These are phyloP conservation scores for Zasmidium angulare DNA, from an alignment of 2,329 filamentous ascomycete genomes.

Conservation along the genomic window DNA sequence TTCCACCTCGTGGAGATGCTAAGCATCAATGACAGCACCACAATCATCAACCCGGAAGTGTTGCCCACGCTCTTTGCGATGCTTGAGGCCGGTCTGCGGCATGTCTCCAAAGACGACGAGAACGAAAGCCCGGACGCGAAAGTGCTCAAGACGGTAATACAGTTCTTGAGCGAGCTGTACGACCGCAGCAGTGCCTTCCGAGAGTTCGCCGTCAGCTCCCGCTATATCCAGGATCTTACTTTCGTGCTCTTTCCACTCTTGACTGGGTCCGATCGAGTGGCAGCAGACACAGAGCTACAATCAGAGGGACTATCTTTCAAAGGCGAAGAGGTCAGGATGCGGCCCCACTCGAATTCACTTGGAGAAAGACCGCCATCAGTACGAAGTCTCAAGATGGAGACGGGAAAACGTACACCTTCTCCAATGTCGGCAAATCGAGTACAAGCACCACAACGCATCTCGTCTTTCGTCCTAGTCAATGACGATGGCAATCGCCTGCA, in stretches of 20 bases:
- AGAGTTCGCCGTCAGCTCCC: constrained; percentile 76
- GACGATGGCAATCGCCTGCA: constrained; percentile 61
- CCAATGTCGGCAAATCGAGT: constrained; percentile 44
- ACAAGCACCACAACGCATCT: constrained; percentile 71
- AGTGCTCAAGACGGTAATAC: constrained; percentile 72
- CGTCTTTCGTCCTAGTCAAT: constrained; percentile 87
- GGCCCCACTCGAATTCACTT: constrained; percentile 65
- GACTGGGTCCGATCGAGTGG: constrained; percentile 80
- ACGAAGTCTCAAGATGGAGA: constrained; percentile 60
- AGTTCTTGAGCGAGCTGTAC: constrained; percentile 78
- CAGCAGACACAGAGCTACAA: constrained; percentile 81
- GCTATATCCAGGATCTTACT: constrained; percentile 78
- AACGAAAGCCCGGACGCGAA: constrained; percentile 50
- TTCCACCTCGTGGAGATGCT: constrained; percentile 75
- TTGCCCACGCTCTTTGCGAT: constrained; percentile 79
- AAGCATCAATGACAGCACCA: constrained; percentile 55
- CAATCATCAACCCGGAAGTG: constrained; percentile 73
- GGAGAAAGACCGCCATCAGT: constrained; percentile 65
- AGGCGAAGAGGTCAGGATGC: constrained; percentile 79
- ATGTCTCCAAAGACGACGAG: constrained; percentile 61
- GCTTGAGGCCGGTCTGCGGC: constrained; percentile 80
- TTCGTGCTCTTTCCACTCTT: constrained; percentile 82
- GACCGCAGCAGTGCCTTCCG: constrained; percentile 73
- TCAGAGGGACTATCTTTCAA: constrained; percentile 82
- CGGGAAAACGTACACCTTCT: constrained; percentile 42